Evolutionary conservation across 805 yeast species (phyloP).

Genomic region (Candida maesae): DNA sequence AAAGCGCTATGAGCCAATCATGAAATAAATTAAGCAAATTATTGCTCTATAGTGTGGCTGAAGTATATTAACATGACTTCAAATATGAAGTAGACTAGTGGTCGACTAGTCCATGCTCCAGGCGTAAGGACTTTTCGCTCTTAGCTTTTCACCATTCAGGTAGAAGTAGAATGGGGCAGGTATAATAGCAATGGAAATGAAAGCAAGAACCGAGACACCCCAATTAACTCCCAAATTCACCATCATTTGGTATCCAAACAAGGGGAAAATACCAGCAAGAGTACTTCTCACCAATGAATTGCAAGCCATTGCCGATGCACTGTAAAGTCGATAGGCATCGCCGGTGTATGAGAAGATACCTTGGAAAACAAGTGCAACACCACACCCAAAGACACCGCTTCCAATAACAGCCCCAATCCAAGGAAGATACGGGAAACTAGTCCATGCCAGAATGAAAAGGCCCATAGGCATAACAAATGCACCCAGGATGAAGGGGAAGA

Average conservation of each 20-base stretch:
- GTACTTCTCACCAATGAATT: slow-evolving; percentile 49
- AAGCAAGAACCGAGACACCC: slow-evolving; percentile 53
- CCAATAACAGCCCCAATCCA: slow-evolving; percentile 73
- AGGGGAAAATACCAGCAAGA: slow-evolving; percentile 54
- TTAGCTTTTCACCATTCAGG: slow-evolving; percentile 40
- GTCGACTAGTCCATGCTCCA: slow-evolving; percentile 29
- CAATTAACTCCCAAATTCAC: slow-evolving; percentile 51
- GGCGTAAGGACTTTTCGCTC: slow-evolving; percentile 45
- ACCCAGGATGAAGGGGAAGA: slow-evolving; percentile 62
- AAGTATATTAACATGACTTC: too few species aligned
- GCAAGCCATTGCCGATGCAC: slow-evolving; percentile 50
- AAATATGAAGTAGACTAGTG: too few species aligned
- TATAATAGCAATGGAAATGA: slow-evolving; percentile 45
- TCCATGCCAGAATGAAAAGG: slow-evolving; percentile 77
- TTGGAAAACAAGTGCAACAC: slow-evolving; percentile 63
- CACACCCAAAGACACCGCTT: slow-evolving; percentile 71
- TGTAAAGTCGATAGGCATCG: slow-evolving; percentile 52
- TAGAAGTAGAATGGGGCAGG: slow-evolving; percentile 55
- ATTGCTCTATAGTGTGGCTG: too few species aligned
- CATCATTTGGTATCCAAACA: slow-evolving; percentile 57
- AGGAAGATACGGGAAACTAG: slow-evolving; percentile 53
- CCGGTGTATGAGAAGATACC: slow-evolving; percentile 64
- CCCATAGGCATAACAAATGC: slow-evolving; percentile 60
- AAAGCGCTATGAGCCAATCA: too few species aligned
- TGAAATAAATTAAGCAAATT: too few species aligned